These are phyloP conservation scores for Asterochloris sp. DNA, from an alignment of 139 green algal species.

Conservation along the genomic window DNA sequence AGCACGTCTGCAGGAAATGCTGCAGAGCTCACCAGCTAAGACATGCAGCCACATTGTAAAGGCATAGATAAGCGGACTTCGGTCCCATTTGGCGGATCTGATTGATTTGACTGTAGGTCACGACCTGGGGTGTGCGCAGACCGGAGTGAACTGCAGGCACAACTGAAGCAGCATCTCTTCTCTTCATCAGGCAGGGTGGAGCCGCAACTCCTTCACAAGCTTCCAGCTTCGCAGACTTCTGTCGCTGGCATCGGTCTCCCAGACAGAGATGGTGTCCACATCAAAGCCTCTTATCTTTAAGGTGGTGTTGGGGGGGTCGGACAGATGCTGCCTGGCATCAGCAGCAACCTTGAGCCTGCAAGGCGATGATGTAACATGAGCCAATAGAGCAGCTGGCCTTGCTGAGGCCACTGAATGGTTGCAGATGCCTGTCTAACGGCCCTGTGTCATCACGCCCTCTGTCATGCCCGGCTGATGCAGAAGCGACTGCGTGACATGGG, in stretches of 20 bases:
- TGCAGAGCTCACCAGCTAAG: no score
- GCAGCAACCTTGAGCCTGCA: slow-evolving; percentile 3
- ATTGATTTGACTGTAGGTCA: no score
- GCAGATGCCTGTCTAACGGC: no score
- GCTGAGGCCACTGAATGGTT: neutral
- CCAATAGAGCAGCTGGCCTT: neutral
- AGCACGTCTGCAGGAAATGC: no score
- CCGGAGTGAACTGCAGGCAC: no score
- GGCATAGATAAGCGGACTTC: no score
- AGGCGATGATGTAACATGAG: neutral
- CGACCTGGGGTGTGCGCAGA: no score
- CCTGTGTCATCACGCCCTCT: no score
- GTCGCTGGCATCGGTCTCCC: neutral
- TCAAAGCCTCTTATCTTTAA: neutral
- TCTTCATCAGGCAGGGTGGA: neutral
- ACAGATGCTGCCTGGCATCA: neutral
- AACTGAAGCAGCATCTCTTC: no score
- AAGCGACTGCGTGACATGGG: neutral
- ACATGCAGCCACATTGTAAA: no score
- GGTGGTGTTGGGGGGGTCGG: neutral
- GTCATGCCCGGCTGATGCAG: no score
- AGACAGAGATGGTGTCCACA: slow-evolving; percentile 7
- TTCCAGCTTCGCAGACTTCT: neutral
- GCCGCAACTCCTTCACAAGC: neutral
- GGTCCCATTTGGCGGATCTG: no score